Evolutionary conservation across 257 asterid species (phyloP).

Genomic region (Primulina tabacum): DNA sequence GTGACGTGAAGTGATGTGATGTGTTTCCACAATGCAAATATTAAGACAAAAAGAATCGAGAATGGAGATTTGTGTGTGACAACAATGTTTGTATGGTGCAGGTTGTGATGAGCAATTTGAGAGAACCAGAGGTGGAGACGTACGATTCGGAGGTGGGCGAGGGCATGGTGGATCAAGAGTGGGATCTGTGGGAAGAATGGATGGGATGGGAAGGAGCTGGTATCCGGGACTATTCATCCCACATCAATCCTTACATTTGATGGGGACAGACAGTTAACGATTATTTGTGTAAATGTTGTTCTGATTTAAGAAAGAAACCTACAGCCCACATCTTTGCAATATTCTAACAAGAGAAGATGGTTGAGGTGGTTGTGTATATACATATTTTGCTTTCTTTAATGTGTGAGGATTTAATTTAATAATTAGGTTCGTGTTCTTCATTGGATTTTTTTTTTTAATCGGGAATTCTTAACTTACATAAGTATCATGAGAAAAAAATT

Average conservation of each 20-base stretch:
- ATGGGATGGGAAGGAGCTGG: slow-evolving; percentile 99
- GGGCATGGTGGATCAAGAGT: slow-evolving; percentile 53
- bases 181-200: slow-evolving; percentile 95
- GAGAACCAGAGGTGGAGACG: slow-evolving; percentile 32
- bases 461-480: too few species aligned
- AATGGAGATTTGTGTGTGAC: too few species aligned
- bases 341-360: slow-evolving; percentile 23
- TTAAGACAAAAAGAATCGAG: too few species aligned
- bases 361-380: slow-evolving; percentile 27
- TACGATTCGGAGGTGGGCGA: slow-evolving; percentile 34
- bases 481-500: too few species aligned
- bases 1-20: slow-evolving; percentile 1
- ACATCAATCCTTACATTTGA: slow-evolving; percentile 75
- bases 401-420: too few species aligned
- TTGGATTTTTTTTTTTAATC: too few species aligned
- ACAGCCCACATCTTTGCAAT: slow-evolving; percentile 31
- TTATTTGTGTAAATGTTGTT: not conserved
- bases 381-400: too few species aligned
- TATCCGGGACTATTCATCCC: slow-evolving; percentile 75
- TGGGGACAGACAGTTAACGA: not conserved
- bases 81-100: slow-evolving; percentile 27
- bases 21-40: not conserved
- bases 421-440: too few species aligned
- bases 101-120: slow-evolving; percentile 67
- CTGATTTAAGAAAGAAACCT: not conserved